Base-by-base conservation (phyloP, 1,139 yeast genomes). In the Wickerhamomyces sp. region DNA sequence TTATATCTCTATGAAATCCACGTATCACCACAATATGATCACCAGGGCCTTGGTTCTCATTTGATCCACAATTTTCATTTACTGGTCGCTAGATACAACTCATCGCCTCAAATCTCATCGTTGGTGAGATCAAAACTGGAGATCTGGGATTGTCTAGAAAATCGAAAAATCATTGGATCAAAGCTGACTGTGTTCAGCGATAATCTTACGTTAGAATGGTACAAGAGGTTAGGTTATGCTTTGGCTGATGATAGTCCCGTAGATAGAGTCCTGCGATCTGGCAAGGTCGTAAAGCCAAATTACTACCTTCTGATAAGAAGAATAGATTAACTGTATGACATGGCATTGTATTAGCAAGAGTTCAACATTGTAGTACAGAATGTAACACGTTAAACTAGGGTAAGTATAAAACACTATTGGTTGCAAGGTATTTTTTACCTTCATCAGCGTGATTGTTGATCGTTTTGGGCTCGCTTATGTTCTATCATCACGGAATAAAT, bases 1-100 rank as follows among this genome's bases (percentile, higher is more conserved):
- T 50, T 75, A 5, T 75, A 72, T 45, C 56, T 75, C 22, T 75
- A 72, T 48, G 82, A 75, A 50, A 66, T 75, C 31, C 81, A 75
- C 38, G 63, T 73, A 4, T 35, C 41, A 22, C 59, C 62, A 2
- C 17, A 39, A 14, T 54, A 28, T 32, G 39, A 39, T 23, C 31
- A 36, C 11, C 13, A 28, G 16, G 39, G 38, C 1, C 9, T 41
- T 2, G 45, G 45, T 7, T 28, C 21, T 6, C 11, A 12, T 1
- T 25, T 41, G 9, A 33, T 41, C 1, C n/a, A 22, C 3, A 14
- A 24, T 5, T 31, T 41, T 20, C 45, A 41, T 28, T 16, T 22
- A 7, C 21, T 35, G 5, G 36, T 28, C 5, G 22, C 16, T 4
- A 13, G 7, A 8, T 39, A 37, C 18, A n/a, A n/a, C n/a, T n/a